Percentiles rank a stretch among this genome's conserved stretches.
Evolutionary conservation across 805 yeast genomes (phyloP).

Genomic region (Lipomyces kockii): DNA sequence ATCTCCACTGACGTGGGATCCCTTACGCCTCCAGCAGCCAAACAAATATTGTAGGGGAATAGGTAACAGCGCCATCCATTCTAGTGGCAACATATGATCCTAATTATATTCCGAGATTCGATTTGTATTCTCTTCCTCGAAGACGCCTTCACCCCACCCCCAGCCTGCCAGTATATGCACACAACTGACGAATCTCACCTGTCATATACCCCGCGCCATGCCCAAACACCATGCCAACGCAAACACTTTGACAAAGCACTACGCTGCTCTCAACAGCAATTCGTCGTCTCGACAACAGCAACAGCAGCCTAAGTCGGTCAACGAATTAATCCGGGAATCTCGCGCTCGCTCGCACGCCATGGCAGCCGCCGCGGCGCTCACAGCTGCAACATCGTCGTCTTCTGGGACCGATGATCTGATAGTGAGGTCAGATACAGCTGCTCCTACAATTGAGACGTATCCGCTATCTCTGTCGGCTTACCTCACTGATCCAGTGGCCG

Average conservation of each 20-base stretch:
- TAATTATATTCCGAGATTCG: too few species aligned
- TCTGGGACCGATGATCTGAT: constrained; percentile 19
- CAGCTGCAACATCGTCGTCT: constrained; percentile 14
- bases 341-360: constrained; percentile 23
- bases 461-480: constrained; percentile 23
- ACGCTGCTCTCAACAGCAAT: constrained; percentile 27
- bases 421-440: constrained; percentile 1
- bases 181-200: too few species aligned
- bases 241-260: constrained; percentile 35
- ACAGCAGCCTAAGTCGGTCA: constrained; percentile 21
- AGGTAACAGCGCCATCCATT: not conserved
- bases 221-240: constrained; percentile 32
- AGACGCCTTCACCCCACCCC: not conserved
- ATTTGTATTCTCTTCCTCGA: not conserved
- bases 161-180: too few species aligned
- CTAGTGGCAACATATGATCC: not conserved
- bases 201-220: constrained; percentile 13
- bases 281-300: constrained; percentile 17
- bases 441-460: not conserved
- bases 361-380: constrained; percentile 17
- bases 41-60: not conserved
- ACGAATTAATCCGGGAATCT: constrained; percentile 32
- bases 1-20: too few species aligned
- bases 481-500: constrained; percentile 21
- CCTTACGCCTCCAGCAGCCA: not conserved